Percentiles rank a stretch among this genome's conserved stretches.
Conservation (phyloP, 192 early-diverging fungal genomes). For the Linnemannia zychae region DNA sequence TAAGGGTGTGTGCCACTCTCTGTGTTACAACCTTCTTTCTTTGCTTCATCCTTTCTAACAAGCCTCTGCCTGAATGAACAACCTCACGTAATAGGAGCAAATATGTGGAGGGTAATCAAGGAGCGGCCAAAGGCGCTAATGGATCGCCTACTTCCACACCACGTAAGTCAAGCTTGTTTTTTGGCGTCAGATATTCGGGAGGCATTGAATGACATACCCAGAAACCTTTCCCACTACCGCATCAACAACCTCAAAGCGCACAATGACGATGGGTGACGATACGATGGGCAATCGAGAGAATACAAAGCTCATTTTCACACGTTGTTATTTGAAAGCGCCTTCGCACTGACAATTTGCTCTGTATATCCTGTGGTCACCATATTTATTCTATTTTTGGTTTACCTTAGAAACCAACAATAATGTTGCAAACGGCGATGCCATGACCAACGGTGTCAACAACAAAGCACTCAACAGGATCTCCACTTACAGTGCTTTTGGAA, state of each 20-base stretch:
- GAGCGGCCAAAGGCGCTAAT: conserved; percentile 10
- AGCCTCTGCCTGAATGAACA: not conserved
- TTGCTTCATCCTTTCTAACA: too few relatives aligned
- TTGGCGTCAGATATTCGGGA: not conserved
- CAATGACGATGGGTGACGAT: not conserved
- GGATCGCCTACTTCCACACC: not conserved
- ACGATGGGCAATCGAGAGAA: not conserved
- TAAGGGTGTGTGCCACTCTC: not conserved
- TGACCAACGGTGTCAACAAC: conserved; percentile 10
- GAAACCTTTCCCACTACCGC: not conserved
- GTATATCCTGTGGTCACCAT: not conserved
- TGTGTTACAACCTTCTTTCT: not conserved
- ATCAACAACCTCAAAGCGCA: not conserved
- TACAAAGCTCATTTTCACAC: not conserved
- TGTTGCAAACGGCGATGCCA: conserved; percentile 6
- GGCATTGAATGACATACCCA: not conserved
- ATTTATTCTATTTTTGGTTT: not conserved
- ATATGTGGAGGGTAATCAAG: conserved; percentile 37
- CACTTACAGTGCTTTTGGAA: conserved; percentile 38
- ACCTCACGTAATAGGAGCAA: conserved; percentile 36
- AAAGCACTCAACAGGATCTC: conserved; percentile 55
- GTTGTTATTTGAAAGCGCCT: not conserved
- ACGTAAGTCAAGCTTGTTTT: conserved; percentile 1
- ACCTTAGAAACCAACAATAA: conserved; percentile 9
- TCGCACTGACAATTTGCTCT: not conserved